These are phyloP conservation scores for Cryphonectria parasitica DNA, from an alignment of 2,329 filamentous ascomycete genomes.

Conservation along the genomic window DNA sequence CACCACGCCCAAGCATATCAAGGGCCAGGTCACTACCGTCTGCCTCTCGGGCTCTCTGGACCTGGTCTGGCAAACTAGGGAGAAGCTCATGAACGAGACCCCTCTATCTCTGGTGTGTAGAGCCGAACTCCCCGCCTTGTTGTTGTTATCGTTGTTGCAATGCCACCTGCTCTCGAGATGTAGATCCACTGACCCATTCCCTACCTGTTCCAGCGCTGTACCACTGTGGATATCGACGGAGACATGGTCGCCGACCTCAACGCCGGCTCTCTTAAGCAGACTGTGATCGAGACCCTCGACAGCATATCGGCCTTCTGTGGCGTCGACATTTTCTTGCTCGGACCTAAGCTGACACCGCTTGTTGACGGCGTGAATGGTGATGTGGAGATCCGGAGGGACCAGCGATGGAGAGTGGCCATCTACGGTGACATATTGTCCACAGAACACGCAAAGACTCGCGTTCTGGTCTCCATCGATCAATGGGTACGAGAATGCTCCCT, in stretches of 20 bases:
- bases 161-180: constrained; percentile 37
- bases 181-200: constrained; percentile 23
- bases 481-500: constrained; percentile 61
- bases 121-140: constrained; percentile 17
- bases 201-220: constrained; percentile 69
- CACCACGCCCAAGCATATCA: constrained; percentile 73
- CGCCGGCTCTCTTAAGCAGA: constrained; percentile 70
- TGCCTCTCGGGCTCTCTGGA: constrained; percentile 88
- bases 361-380: constrained; percentile 76
- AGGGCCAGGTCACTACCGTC: constrained; percentile 79
- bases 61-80: constrained; percentile 84
- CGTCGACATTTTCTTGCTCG: constrained; percentile 94
- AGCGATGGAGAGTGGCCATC: constrained; percentile 89
- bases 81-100: constrained; percentile 87
- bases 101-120: constrained; percentile 85
- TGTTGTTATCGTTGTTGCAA: constrained; percentile 3
- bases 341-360: constrained; percentile 83
- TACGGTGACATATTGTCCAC: constrained; percentile 94
- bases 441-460: constrained; percentile 94
- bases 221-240: constrained; percentile 90
- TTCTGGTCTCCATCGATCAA: constrained; percentile 96
- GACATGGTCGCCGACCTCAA: constrained; percentile 79
- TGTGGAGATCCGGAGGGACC: constrained; percentile 81
- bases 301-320: constrained; percentile 86
- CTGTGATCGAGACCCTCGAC: constrained; percentile 83